Percentiles rank a stretch among this genome's conserved stretches.
These are phyloP conservation scores for Protomyces gravidus DNA, from an alignment of 1,139 yeast species.

Conservation along the genomic window DNA sequence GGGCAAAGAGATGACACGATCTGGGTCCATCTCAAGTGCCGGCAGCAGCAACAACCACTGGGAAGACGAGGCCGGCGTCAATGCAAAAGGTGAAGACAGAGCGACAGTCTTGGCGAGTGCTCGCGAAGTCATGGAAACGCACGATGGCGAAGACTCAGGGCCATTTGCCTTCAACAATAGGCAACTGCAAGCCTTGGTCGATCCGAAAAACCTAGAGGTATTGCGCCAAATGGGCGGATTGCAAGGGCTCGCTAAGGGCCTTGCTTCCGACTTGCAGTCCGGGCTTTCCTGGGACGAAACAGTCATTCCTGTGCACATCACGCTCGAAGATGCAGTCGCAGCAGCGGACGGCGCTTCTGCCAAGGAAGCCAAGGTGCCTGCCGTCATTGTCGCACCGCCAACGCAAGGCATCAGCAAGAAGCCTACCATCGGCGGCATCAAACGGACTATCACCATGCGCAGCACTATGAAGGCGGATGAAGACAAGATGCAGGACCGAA, in stretches of 20 bases:
- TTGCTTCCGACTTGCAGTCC: slow-evolving; percentile 38
- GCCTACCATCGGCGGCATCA: slow-evolving; percentile 20
- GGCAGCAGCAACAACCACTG: slow-evolving; percentile 3
- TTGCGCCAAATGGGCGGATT: slow-evolving; percentile 41
- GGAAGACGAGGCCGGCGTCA: slow-evolving; percentile 6
- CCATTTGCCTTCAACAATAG: slow-evolving; percentile 38
- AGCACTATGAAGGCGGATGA: slow-evolving; percentile 26
- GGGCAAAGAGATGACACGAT: background rate
- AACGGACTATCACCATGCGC: slow-evolving; percentile 6
- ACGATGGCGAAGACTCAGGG: slow-evolving; percentile 28
- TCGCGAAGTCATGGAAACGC: slow-evolving; percentile 1
- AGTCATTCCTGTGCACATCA: slow-evolving; percentile 33
- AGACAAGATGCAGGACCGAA: slow-evolving; percentile 40
- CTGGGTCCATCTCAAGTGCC: slow-evolving; percentile 1
- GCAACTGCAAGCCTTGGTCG: slow-evolving; percentile 42
- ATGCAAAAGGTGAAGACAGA: slow-evolving; percentile 3
- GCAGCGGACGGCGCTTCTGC: background rate
- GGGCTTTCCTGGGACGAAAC: slow-evolving; percentile 39
- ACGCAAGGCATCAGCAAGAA: slow-evolving; percentile 23
- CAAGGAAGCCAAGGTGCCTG: background rate
- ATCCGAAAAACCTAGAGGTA: slow-evolving; percentile 44
- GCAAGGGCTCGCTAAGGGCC: slow-evolving; percentile 38
- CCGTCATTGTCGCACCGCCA: slow-evolving; percentile 1
- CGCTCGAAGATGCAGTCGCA: slow-evolving; percentile 27
- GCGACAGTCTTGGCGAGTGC: background rate